Conservation (phyloP, 768 basidiomycete genomes). For the Termitomyces sp. region DNA sequence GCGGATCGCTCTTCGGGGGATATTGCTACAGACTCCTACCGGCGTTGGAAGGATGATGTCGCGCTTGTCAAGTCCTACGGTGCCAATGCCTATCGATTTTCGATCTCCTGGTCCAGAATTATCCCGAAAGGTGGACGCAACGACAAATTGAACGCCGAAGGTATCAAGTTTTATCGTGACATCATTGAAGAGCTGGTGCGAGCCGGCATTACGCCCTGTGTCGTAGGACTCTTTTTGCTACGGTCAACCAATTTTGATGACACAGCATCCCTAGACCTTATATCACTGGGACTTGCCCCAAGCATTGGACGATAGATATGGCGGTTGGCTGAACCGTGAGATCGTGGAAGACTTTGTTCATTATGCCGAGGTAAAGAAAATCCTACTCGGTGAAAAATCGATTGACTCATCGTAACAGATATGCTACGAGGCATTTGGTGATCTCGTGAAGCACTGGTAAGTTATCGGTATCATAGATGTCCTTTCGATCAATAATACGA, state of each 20-base stretch:
- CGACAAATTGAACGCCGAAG: conserved; percentile 62
- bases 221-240: conserved; percentile 35
- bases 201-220: conserved; percentile 58
- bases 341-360: conserved; percentile 60
- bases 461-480: neutral
- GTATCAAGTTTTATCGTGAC: conserved; percentile 63
- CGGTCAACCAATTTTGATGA: neutral
- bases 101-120: conserved; percentile 69
- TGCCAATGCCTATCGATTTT: conserved; percentile 72
- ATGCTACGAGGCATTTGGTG: conserved; percentile 70
- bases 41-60: conserved; percentile 63
- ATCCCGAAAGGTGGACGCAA: conserved; percentile 62
- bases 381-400: neutral
- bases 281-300: conserved; percentile 83
- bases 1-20: conserved; percentile 63
- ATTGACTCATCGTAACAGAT: conserved; percentile 30
- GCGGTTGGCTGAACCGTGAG: conserved; percentile 70
- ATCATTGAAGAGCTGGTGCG: conserved; percentile 63
- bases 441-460: conserved; percentile 71
- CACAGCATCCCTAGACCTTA: conserved; percentile 42
- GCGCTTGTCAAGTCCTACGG: conserved; percentile 60
- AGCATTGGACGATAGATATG: conserved; percentile 67
- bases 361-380: conserved; percentile 48
- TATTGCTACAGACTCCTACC: conserved; percentile 66
- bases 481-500: neutral